These are phyloP conservation scores for Alternaria postmessia DNA, from an alignment of 2,329 filamentous ascomycete species.

Conservation along the genomic window DNA sequence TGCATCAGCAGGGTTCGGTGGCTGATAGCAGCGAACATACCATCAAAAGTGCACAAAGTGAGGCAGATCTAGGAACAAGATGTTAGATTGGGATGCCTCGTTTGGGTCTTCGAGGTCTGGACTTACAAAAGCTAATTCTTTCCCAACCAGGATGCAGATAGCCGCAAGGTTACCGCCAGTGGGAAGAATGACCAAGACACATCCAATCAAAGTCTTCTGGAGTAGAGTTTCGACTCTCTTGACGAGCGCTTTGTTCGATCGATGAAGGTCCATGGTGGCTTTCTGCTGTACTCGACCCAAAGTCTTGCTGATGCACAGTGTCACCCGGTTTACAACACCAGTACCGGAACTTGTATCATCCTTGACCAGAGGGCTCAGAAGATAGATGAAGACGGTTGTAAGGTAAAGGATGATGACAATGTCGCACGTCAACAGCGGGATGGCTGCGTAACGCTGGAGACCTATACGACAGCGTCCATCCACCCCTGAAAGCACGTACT, in stretches of 20 bases:
- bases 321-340: slow-evolving; percentile 24
- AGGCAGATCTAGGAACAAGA: slow-evolving; percentile 43
- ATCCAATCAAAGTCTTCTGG: slow-evolving; percentile 43
- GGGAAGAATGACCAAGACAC: slow-evolving; percentile 49
- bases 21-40: slow-evolving; percentile 32
- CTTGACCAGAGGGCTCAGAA: slow-evolving; percentile 44
- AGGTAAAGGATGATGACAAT: slow-evolving; percentile 51
- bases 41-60: slow-evolving; percentile 51
- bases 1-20: too few relatives aligned
- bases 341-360: slow-evolving; percentile 15
- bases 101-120: background rate
- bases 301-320: slow-evolving; percentile 22
- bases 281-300: slow-evolving; percentile 10
- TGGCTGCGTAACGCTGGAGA: slow-evolving; percentile 45
- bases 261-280: slow-evolving; percentile 14
- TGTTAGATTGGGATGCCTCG: background rate
- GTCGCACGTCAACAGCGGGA: slow-evolving; percentile 51
- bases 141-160: slow-evolving; percentile 40
- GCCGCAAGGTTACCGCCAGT: slow-evolving; percentile 50
- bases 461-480: slow-evolving; percentile 53
- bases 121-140: slow-evolving; percentile 49
- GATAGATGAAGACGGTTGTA: slow-evolving; percentile 51
- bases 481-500: slow-evolving; percentile 37
- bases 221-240: slow-evolving; percentile 38
- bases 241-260: slow-evolving; percentile 26